A percentile compares a stretch with the other conserved stretches of the same genome.
Evolutionary conservation across 1,139 yeast genomes (phyloP).

Genomic region (Candida neerlandica): DNA sequence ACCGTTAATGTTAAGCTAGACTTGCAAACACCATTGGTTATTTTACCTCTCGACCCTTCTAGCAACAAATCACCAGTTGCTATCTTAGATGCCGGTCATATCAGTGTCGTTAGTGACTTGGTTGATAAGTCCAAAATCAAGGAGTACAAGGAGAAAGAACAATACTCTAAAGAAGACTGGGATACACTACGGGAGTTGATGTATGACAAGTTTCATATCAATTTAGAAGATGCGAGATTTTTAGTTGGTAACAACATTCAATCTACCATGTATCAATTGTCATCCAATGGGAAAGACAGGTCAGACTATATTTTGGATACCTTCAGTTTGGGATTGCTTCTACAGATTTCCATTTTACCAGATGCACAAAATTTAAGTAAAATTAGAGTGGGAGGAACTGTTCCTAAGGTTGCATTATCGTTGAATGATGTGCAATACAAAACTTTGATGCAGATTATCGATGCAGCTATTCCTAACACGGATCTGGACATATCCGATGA

Average conservation of each 20-base stretch:
- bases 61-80: conserved; percentile 88
- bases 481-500: conserved; percentile 35
- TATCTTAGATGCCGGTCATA: conserved; percentile 94
- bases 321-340: conserved; percentile 67
- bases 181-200: conserved; percentile 68
- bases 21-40: conserved; percentile 89
- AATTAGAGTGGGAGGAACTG: conserved; percentile 73
- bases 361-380: conserved; percentile 74
- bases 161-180: conserved; percentile 76
- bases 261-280: conserved; percentile 72
- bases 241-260: conserved; percentile 82
- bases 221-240: conserved; percentile 83
- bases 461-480: conserved; percentile 67
- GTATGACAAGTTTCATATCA: conserved; percentile 85
- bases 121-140: conserved; percentile 72
- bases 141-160: conserved; percentile 68
- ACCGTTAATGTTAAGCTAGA: conserved; percentile 84
- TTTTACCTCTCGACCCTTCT: conserved; percentile 82
- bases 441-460: conserved; percentile 76
- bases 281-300: conserved; percentile 37
- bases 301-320: conserved; percentile 71
- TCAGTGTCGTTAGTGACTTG: conserved; percentile 78
- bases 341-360: conserved; percentile 86
- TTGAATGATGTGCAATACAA: conserved; percentile 90
- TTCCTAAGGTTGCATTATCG: conserved; percentile 73